These are phyloP conservation scores for Rubia peregrina DNA, from an alignment of 305 asterid species.

Conservation along the genomic window DNA sequence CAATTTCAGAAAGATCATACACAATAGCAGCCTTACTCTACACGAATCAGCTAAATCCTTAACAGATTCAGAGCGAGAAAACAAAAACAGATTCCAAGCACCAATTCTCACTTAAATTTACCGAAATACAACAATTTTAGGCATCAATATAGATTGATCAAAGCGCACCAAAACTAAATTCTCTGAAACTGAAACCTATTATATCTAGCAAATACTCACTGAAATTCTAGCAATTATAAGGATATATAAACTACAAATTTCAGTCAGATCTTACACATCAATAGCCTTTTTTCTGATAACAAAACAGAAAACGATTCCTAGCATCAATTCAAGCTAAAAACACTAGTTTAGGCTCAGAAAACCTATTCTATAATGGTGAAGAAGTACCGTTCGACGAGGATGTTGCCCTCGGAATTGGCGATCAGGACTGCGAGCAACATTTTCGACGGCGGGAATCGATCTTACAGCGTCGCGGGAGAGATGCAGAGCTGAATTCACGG, in stretches of 20 bases:
- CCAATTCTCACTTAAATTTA: neutral
- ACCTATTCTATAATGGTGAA: neutral
- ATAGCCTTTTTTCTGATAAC: neutral
- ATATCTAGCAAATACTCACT: neutral
- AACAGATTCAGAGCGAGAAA: neutral
- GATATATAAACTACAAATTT: neutral
- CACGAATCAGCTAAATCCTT: neutral
- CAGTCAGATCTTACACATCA: neutral
- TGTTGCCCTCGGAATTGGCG: constrained; percentile 91
- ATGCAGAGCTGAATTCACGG: neutral
- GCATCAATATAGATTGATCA: neutral
- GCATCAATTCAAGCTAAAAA: neutral
- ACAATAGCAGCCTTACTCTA: neutral
- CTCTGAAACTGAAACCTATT: neutral
- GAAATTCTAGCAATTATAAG: neutral
- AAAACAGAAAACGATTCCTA: too few relatives aligned
- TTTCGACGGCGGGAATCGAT: constrained; percentile 11
- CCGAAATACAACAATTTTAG: neutral
- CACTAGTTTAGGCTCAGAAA: neutral
- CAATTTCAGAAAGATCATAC: neutral
- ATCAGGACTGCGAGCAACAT: constrained; percentile 95
- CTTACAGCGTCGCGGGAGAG: constrained; percentile 7
- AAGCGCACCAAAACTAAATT: neutral
- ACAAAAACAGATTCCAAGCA: neutral
- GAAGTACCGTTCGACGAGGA: constrained; percentile 88